A percentile compares a stretch with the other conserved stretches of the same genome.
Conservation (phyloP, 495 filamentous ascomycete genomes). For the Bathelium albidoporum region DNA sequence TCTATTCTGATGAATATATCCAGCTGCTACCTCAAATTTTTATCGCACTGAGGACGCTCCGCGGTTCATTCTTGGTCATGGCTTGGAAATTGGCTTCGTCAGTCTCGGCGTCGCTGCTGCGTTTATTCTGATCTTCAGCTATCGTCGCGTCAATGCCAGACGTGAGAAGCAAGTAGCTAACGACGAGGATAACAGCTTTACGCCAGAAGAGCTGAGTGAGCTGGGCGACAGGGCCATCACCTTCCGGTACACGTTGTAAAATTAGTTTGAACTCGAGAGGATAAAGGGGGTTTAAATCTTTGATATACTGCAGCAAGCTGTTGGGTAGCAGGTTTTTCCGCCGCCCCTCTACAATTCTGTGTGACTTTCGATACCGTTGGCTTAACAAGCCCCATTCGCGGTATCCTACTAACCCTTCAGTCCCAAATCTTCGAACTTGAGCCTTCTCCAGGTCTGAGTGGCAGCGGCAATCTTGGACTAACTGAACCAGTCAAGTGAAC, state of each 20-base stretch:
- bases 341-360: not conserved
- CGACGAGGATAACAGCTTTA: conserved; percentile 38
- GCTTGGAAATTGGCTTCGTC: conserved; percentile 58
- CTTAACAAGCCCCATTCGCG: not conserved
- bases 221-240: conserved; percentile 54
- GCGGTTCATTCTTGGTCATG: conserved; percentile 57
- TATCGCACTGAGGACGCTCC: conserved; percentile 57
- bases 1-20: not conserved
- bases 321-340: not conserved
- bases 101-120: conserved; percentile 48
- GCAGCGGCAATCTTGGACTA: not conserved
- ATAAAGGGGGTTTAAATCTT: not conserved
- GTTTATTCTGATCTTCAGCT: conserved; percentile 43
- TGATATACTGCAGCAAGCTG: no score
- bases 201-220: conserved; percentile 44
- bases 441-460: not conserved
- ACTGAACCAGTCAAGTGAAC: not conserved
- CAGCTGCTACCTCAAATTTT: conserved; percentile 63
- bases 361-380: not conserved
- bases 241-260: conserved; percentile 49
- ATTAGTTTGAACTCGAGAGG: not conserved
- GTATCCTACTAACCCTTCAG: not conserved
- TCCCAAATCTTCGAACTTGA: no score
- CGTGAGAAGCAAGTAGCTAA: conserved; percentile 33
- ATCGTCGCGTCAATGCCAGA: conserved; percentile 47